Conservation (phyloP, 2,329 filamentous ascomycete genomes). For the Penicillium sp. region DNA sequence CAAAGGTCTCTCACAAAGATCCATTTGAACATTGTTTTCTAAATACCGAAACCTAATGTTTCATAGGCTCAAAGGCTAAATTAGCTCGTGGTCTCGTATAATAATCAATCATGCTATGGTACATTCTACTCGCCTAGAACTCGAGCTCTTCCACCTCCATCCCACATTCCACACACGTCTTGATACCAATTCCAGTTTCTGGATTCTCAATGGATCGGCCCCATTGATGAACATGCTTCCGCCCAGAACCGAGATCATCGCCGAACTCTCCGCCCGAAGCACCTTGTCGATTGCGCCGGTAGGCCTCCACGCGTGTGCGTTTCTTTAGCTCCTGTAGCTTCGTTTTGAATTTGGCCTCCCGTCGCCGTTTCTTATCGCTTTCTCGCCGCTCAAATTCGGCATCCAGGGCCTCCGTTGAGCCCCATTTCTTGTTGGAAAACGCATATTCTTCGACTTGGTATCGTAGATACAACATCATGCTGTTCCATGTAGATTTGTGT, state of each 20-base stretch:
- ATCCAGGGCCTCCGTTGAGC: slow-evolving; percentile 78
- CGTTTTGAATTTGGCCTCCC: slow-evolving; percentile 86
- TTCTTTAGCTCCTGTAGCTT: slow-evolving; percentile 90
- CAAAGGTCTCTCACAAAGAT: not conserved
- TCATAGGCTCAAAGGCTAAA: not conserved
- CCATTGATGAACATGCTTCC: slow-evolving; percentile 88
- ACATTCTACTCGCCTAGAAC: slow-evolving; percentile 42
- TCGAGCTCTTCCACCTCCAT: slow-evolving; percentile 68
- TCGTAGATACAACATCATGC: slow-evolving; percentile 96
- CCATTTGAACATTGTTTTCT: not conserved
- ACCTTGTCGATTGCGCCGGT: slow-evolving; percentile 65
- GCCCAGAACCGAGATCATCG: slow-evolving; percentile 65
- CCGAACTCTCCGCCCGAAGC: slow-evolving; percentile 62
- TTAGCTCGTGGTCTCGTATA: not conserved
- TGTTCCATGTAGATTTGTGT: slow-evolving; percentile 93
- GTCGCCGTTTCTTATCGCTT: slow-evolving; percentile 74
- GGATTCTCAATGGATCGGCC: slow-evolving; percentile 57
- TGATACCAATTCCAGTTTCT: slow-evolving; percentile 61
- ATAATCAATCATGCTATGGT: not conserved
- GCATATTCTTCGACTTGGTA: slow-evolving; percentile 95
- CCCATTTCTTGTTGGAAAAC: slow-evolving; percentile 80
- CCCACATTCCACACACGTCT: slow-evolving; percentile 66
- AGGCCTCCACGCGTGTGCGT: slow-evolving; percentile 86
- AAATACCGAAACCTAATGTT: too few relatives aligned
- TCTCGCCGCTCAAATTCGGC: slow-evolving; percentile 81